Evolutionary conservation across 306 rosid genomes (phyloP), one percentile per base, ranked within the genome.

Genomic region (Trifolium subterraneum): DNA sequence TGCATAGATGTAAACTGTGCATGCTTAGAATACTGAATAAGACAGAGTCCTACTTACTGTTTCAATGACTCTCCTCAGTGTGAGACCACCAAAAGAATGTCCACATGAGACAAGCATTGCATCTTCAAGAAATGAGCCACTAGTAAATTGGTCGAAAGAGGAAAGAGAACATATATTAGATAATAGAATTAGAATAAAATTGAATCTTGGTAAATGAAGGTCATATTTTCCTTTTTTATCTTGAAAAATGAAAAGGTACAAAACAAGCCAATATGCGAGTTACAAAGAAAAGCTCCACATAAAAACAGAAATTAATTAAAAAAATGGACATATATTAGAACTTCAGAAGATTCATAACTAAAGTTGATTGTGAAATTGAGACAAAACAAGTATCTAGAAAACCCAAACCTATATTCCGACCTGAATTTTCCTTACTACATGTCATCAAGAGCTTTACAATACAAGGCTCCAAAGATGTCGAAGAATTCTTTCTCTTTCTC

Each of bases 1-100:
- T 64, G 64, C 73, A 69, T 29, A 70, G 35, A 80, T 18, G 71
- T 14, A 58, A 64, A 6, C 18, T 48, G 44, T 11, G 66, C 18
- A 68, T 42, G 73, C 73, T 72, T 47, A 64, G 61, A 78, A 73
- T 42, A 73, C 38, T 42, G 44, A 69, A 76, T 58, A 80, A 82
- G 79, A 72, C 68, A 54, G 16, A 61, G 72, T 39, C 56, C 71
- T 55, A 79, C 97, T 84, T 88, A 94, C 99, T 52, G 86, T 88
- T 79, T 94, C 99, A 36, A 88, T 79, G 76, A 94, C 99, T 82
- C 93, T 92, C 80, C 97, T 87, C 86, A 94, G 87, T 93, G 88
- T 86, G 73, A 85, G 89, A 83, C 99, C 99, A 8, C 99, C 99
- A 71, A 94, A 94, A 68, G 99, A 94, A 86, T 94, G 99, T 78